phyloP scores from a whole-genome alignment of 805 yeast species.

The Candida methanosorbosa region DNA sequence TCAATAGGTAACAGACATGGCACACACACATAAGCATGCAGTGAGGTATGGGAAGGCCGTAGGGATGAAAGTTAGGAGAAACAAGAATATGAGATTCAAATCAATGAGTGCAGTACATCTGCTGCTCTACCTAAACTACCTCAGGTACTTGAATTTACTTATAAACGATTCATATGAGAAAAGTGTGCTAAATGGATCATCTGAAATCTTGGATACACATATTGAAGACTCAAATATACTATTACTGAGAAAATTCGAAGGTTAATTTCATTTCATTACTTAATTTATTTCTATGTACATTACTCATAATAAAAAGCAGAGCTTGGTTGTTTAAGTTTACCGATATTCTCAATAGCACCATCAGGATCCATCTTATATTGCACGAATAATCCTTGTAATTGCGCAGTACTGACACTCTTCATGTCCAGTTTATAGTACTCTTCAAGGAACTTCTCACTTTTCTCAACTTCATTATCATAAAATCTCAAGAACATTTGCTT shows the following conservation, averaged over 20 bases:
- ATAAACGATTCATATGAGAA: conserved; percentile 29
- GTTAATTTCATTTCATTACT: conserved; percentile 6
- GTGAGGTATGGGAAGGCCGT: too few species aligned
- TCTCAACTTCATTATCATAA: conserved; percentile 53
- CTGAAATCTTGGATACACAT: conserved; percentile 34
- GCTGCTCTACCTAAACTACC: conserved; percentile 36
- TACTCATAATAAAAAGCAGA: not conserved
- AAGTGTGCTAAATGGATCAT: conserved; percentile 31
- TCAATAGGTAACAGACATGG: too few species aligned
- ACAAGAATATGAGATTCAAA: too few species aligned
- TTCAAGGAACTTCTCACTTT: conserved; percentile 43
- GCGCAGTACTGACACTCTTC: conserved; percentile 77
- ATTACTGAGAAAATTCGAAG: conserved; percentile 15
- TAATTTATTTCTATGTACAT: not conserved
- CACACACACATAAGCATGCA: too few species aligned
- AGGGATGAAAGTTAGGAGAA: too few species aligned
- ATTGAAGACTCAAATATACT: conserved; percentile 22
- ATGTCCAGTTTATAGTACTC: conserved; percentile 38
- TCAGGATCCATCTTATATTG: conserved; percentile 80
- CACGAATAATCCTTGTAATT: conserved; percentile 90
- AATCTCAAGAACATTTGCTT: conserved; percentile 80
- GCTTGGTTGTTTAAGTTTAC: conserved; percentile 26
- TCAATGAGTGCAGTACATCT: too few species aligned
- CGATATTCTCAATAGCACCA: conserved; percentile 62
- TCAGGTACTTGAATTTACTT: conserved; percentile 35